A percentile compares a stretch with the other conserved stretches of the same genome.
Evolutionary conservation across 306 rosid genomes (phyloP).

Genomic region (Fagus crenata): DNA sequence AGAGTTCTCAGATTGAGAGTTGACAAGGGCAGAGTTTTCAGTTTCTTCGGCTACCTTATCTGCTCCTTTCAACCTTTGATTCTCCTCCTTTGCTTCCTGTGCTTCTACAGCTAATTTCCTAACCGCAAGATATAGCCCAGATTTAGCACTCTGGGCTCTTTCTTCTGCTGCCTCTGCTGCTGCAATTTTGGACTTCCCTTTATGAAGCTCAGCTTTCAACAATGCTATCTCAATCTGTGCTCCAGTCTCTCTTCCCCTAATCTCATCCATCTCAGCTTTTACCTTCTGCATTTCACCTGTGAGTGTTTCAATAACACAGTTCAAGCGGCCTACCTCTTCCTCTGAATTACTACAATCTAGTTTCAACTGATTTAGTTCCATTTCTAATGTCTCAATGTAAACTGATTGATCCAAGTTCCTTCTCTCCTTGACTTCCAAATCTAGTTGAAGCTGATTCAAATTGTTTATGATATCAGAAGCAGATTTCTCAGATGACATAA

Average conservation of each 20-base stretch:
- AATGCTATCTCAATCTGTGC: constrained; percentile 56
- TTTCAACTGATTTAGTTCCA: constrained; percentile 43
- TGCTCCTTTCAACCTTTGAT: constrained; percentile 25
- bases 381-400: constrained; percentile 42
- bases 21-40: constrained; percentile 17
- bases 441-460: constrained; percentile 33
- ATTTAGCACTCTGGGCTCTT: constrained; percentile 29
- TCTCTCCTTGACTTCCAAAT: constrained; percentile 41
- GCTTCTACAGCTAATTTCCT: constrained; percentile 39
- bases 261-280: constrained; percentile 41
- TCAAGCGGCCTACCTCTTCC: constrained; percentile 45
- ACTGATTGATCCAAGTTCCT: constrained; percentile 34
- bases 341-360: constrained; percentile 35
- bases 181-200: constrained; percentile 33
- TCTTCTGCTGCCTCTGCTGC: constrained; percentile 42
- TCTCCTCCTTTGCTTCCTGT: constrained; percentile 34
- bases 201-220: constrained; percentile 57
- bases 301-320: constrained; percentile 36
- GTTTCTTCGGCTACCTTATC: constrained; percentile 26
- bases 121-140: constrained; percentile 36
- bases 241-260: constrained; percentile 34
- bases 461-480: constrained; percentile 22
- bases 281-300: constrained; percentile 41
- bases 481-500: constrained; percentile 22
- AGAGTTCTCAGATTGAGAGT: not conserved